Conservation (phyloP, 164 flowering plant species). For the Nymphaea colorata region DNA sequence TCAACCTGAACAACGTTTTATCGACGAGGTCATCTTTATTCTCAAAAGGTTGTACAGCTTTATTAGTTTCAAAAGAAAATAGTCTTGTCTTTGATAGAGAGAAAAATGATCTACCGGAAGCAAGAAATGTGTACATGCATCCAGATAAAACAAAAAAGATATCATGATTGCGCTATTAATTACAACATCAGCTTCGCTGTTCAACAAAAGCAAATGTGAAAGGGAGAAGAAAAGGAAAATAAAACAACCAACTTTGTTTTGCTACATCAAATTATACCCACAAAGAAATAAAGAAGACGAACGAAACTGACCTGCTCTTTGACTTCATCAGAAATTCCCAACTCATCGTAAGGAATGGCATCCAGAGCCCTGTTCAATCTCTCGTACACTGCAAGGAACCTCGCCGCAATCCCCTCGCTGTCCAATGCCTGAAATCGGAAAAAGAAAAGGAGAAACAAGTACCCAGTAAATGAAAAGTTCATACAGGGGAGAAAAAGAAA, state of each 20-base stretch:
- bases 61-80: no score
- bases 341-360: constrained; percentile 39
- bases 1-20: constrained; percentile 33
- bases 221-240: not conserved
- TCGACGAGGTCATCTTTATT: no score
- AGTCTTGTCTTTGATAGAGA: no score
- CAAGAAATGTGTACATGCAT: not conserved
- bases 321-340: constrained; percentile 62
- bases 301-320: constrained; percentile 46
- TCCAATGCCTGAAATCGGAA: constrained; percentile 42
- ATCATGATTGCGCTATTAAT: not conserved
- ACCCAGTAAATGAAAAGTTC: not conserved
- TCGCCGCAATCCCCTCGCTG: constrained; percentile 36
- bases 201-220: no score
- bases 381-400: constrained; percentile 39
- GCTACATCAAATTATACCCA: not conserved
- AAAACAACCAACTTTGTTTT: not conserved
- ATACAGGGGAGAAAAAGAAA: not conserved
- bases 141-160: not conserved
- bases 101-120: no score
- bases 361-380: constrained; percentile 41
- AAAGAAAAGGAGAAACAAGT: constrained; percentile 1
- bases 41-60: no score
- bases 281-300: no score
- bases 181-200: not conserved